Conservation (phyloP, 2,329 filamentous ascomycete species). For the Ceratocystis smalleyi region DNA sequence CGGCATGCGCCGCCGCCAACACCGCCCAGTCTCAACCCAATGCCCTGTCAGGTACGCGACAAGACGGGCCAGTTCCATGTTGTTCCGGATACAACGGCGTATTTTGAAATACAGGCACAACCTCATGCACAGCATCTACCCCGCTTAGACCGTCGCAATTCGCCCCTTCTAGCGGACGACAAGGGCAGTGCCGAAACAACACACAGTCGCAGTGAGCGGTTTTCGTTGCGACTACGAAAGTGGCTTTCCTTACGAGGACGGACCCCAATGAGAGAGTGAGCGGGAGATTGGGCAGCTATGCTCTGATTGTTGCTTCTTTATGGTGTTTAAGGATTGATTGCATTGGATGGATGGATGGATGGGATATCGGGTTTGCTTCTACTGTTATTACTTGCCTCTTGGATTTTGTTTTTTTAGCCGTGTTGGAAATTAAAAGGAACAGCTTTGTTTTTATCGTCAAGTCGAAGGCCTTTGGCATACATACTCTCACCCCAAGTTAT, state of each 20-base stretch:
- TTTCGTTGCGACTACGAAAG: slow-evolving; percentile 4
- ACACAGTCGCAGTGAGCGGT: slow-evolving; percentile 1
- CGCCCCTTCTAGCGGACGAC: not conserved
- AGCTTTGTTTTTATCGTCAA: not conserved
- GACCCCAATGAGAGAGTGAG: not conserved
- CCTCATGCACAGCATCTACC: not conserved
- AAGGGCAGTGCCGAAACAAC: not conserved
- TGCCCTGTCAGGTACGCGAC: slow-evolving; percentile 12
- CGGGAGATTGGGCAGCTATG: not conserved
- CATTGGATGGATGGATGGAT: not conserved
- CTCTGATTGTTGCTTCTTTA: not conserved
- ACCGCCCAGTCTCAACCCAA: slow-evolving; percentile 2
- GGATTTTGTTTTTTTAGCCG: not conserved
- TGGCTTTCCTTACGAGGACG: slow-evolving; percentile 3
- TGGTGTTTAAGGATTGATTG: not conserved
- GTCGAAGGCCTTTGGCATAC: not conserved
- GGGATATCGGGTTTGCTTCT: not conserved
- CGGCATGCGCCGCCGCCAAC: slow-evolving; percentile 4
- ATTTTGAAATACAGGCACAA: slow-evolving; percentile 12
- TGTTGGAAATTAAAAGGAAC: not conserved
- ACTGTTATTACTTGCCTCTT: not conserved
- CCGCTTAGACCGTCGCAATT: not conserved
- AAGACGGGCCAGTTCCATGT: slow-evolving; percentile 13
- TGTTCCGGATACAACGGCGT: slow-evolving; percentile 7
- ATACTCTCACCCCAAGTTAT: not conserved